Conservation (phyloP, 768 basidiomycete genomes). For the Amanita pallidorosea region DNA sequence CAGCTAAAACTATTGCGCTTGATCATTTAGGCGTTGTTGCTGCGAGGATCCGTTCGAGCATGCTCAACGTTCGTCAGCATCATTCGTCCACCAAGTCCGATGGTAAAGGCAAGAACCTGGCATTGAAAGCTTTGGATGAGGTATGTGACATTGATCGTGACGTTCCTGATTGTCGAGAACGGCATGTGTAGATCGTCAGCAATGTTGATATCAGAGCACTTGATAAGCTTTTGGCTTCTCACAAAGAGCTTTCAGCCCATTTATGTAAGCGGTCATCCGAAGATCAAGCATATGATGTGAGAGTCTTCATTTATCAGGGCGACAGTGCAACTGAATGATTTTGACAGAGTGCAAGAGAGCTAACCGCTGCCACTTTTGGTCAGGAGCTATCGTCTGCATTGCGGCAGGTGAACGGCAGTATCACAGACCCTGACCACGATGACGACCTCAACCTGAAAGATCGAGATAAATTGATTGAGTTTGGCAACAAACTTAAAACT, state of each 20-base stretch:
- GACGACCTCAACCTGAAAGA: constrained; percentile 37
- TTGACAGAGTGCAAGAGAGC: constrained; percentile 72
- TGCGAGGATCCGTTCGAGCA: constrained; percentile 59
- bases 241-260: constrained; percentile 57
- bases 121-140: constrained; percentile 60
- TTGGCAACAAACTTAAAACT: constrained; percentile 48
- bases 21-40: constrained; percentile 95
- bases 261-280: constrained; percentile 62
- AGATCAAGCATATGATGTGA: constrained; percentile 74
- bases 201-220: constrained; percentile 39
- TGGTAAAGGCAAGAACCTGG: constrained; percentile 20
- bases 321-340: not conserved
- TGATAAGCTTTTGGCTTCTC: constrained; percentile 46
- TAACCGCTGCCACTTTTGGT: constrained; percentile 70
- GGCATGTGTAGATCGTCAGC: constrained; percentile 36
- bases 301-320: constrained; percentile 13
- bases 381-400: constrained; percentile 72
- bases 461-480: constrained; percentile 25
- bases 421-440: constrained; percentile 34
- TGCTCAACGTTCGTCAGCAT: constrained; percentile 30
- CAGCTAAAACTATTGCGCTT: constrained; percentile 79
- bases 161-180: not conserved
- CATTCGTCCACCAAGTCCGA: not conserved
- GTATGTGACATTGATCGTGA: constrained; percentile 21
- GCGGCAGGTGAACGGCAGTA: constrained; percentile 40